These are phyloP conservation scores for Suhomyces wounanorum DNA, from an alignment of 1,139 yeast species.

Conservation along the genomic window DNA sequence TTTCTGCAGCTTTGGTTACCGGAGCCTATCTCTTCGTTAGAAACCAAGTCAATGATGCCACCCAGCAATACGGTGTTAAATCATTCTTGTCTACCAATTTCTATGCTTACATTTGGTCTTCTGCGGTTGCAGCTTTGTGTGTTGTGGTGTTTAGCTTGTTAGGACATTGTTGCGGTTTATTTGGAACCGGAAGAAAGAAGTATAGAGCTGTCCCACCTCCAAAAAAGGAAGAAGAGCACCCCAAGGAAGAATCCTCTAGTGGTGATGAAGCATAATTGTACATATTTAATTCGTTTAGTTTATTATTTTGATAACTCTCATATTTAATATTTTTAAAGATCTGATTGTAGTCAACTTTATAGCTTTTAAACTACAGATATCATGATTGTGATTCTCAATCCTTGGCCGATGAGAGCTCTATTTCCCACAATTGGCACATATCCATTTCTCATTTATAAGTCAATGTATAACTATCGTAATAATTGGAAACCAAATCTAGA, in stretches of 20 bases:
- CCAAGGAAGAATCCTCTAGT: slow-evolving; percentile 12
- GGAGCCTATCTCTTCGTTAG: slow-evolving; percentile 35
- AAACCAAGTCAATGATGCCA: slow-evolving; percentile 33
- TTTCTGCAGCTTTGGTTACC: slow-evolving; percentile 40
- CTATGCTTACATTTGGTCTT: slow-evolving; percentile 47
- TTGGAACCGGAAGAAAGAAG: slow-evolving; percentile 35
- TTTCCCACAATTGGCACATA: too few species aligned
- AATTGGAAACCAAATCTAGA: too few species aligned
- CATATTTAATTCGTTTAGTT: slow-evolving; percentile 7
- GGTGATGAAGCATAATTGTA: slow-evolving; percentile 5
- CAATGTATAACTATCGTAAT: too few species aligned
- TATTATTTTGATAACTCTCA: neutral
- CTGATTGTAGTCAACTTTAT: too few species aligned
- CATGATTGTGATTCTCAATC: too few species aligned
- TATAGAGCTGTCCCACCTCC: slow-evolving; percentile 27
- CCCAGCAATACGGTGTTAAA: slow-evolving; percentile 36
- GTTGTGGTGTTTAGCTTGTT: slow-evolving; percentile 37
- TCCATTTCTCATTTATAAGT: too few species aligned
- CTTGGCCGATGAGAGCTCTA: too few species aligned
- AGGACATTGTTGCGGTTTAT: slow-evolving; percentile 49
- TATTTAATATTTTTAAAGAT: neutral
- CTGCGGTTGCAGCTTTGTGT: slow-evolving; percentile 39
- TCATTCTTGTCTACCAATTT: slow-evolving; percentile 42
- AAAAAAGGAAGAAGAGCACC: slow-evolving; percentile 15
- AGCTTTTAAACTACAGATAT: too few species aligned